Evolutionary conservation across 140 eudicot species (phyloP), one percentile per base, ranked within the genome.

Genomic region (Senecio squalidus): DNA sequence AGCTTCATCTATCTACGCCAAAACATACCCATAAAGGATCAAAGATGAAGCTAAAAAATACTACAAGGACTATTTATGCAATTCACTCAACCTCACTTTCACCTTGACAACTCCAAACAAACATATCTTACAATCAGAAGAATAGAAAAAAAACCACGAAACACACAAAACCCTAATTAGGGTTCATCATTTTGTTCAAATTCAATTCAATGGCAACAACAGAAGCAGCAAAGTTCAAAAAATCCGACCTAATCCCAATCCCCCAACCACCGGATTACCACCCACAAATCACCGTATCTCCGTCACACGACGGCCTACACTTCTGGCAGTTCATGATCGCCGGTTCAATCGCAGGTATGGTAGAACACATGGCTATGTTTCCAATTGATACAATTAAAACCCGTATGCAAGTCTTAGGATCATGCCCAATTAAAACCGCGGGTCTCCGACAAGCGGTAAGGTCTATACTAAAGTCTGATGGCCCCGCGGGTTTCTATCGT

Each of bases 311-410:
- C 71, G 97, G 95, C 34, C 92, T 89, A 0, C 82, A 79, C 58
- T 89, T 89, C 55, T 82, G 80, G 79, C 86, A 89, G 79, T 85
- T 82, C 69, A 89, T 85, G 97, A 66, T 89, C 52, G 81, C 93
- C 56, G 97, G 97, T 29, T 89, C 97, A 3, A 58, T 85, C 28
- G 97, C 93, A 41, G 93, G 95, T 55, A 79, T 74, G 89, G 86
- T 78, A 13, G 95, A 89, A 57, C 97, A 89, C 77, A 80, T 89
- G 95, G 92, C 93, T 27, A 89, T 89, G 97, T 89, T 85, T 71
- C 95, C 97, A 14, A 80, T 85, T 24, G 95, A 89, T 60, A 85
- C 94, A 15, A 65, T 89, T 41, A 89, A 89, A 30, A 89, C 97
- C 62, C 97, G 83, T 45, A 89, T 89, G 97, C 97, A 89, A 74